phyloP scores from a whole-genome alignment of 768 basidiomycete species.

The Antrodiella citrinella region DNA sequence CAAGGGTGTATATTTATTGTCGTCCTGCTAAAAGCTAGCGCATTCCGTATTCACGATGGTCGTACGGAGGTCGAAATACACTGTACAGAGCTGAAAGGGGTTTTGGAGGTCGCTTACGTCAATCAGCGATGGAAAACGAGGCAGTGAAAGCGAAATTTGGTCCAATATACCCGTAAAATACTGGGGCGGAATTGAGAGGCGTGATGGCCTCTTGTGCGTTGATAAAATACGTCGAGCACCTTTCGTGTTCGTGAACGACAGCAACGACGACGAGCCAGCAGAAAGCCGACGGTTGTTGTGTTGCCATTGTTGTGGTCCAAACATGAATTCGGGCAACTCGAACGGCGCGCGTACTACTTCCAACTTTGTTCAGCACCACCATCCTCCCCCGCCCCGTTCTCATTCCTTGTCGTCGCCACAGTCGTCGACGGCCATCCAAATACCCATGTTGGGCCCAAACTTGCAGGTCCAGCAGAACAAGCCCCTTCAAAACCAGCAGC shows the following conservation, averaged over 20 bases:
- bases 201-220: neutral
- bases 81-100: neutral
- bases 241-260: neutral
- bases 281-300: neutral
- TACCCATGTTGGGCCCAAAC: constrained; percentile 65
- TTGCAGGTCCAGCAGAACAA: constrained; percentile 53
- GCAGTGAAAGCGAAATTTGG: neutral
- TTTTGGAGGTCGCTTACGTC: neutral
- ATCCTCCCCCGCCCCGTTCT: constrained; percentile 7
- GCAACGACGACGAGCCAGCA: constrained; percentile 2
- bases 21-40: no score
- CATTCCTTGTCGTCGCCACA: constrained; percentile 3
- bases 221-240: neutral
- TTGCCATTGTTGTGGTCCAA: constrained; percentile 10
- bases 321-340: neutral
- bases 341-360: neutral
- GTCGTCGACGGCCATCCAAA: constrained; percentile 28
- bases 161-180: neutral
- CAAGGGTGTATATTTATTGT: no score
- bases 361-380: constrained; percentile 4
- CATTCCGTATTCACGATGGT: no score
- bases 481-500: constrained; percentile 32
- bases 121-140: neutral
- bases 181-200: neutral
- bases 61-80: no score